Base-by-base conservation (phyloP, 441 rosid species). In the Arabidopsis lyrata region DNA sequence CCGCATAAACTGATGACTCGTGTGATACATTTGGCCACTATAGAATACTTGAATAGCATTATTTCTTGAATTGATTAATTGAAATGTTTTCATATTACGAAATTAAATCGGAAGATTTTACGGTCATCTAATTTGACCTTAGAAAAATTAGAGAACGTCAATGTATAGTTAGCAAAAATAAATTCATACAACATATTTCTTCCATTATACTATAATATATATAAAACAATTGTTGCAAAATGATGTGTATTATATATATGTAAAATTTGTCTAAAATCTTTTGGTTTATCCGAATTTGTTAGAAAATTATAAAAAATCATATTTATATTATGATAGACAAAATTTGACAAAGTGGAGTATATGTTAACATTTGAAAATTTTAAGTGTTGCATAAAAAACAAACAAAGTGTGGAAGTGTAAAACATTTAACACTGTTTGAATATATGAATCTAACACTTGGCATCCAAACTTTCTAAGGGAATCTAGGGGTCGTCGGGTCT, bases 401-500 rank as follows among this genome's bases (percentile, higher is more conserved):
- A 14, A 8, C 24, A 3, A 7, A 31, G 36, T 3, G 36, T 54
- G 16, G 2, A 54, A 54, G 16, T 53, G 36, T 53, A 27, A 53
- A 48, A 54, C 35, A n/a, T 15, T 4, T 31, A 53, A 32, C 22
- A 32, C 32, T 31, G 61, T 31, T 55, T 35, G 56, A 62, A 61
- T 11, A 71, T 71, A 18, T 65, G 42, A 65, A 48, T 36, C 42
- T 36, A 63, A 32, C 32, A 32, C 20, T 54, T 22, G 0, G 64
- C 42, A 57, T 49, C 27, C 35, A 57, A 59, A 66, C 48, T 67
- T 59, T 74, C 7, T 41, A 67, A 47, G 36, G 54, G 78, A 59
- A 67, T 74, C 78, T 74, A 74, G 78, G 56, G 78, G 39, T 12
- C 5, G 24, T 22, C 24, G 24, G 24, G 24, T 22, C 24, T 22